Conservation (phyloP, 306 rosid genomes). For the Bauhinia variegata region DNA sequence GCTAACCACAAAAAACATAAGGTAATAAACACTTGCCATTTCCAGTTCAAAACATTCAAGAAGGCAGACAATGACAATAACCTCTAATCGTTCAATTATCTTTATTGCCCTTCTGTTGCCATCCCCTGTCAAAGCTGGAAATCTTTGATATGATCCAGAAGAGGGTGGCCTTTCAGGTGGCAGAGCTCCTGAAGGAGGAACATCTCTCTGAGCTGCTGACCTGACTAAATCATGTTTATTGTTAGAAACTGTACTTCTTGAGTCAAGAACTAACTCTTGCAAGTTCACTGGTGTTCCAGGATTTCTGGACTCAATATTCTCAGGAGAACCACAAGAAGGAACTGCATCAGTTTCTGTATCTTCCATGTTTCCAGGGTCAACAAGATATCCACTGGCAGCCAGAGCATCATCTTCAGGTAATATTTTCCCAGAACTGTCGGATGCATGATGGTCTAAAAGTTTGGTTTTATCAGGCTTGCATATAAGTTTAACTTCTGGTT, state of each 20-base stretch:
- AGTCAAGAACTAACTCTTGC: constrained; percentile 43
- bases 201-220: constrained; percentile 43
- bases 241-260: constrained; percentile 40
- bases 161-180: constrained; percentile 44
- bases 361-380: constrained; percentile 36
- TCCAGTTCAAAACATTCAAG: constrained; percentile 16
- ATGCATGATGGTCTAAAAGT: constrained; percentile 36
- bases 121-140: constrained; percentile 54
- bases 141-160: constrained; percentile 52
- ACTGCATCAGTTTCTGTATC: constrained; percentile 40
- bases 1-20: constrained; percentile 19
- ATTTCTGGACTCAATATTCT: constrained; percentile 39
- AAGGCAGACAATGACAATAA: constrained; percentile 39
- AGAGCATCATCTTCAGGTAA: constrained; percentile 38
- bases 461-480: constrained; percentile 47
- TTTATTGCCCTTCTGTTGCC: constrained; percentile 68
- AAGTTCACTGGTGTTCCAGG: constrained; percentile 26
- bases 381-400: constrained; percentile 37
- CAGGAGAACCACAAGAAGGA: constrained; percentile 42
- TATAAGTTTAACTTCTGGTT: constrained; percentile 42
- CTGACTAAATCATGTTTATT: constrained; percentile 39
- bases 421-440: constrained; percentile 41
- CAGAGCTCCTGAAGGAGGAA: constrained; percentile 33
- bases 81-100: constrained; percentile 82
- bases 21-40: constrained; percentile 25